These are phyloP conservation scores for Penicillium expansum DNA, from an alignment of 2,329 filamentous ascomycete species.

Conservation along the genomic window DNA sequence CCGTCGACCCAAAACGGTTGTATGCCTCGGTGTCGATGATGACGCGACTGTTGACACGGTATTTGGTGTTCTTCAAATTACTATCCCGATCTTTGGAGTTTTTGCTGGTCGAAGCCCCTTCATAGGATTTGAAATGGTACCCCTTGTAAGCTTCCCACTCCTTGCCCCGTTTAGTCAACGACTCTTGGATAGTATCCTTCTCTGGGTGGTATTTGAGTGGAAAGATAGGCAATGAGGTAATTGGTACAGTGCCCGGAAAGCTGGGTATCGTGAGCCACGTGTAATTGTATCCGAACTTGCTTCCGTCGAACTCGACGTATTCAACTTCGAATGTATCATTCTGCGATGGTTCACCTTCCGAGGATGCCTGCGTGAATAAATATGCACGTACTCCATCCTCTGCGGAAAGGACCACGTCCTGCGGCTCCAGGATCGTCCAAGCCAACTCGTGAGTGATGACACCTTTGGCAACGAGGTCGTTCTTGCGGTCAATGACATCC, in stretches of 20 bases:
- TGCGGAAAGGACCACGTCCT: conserved; percentile 15
- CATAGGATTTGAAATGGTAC: conserved; percentile 51
- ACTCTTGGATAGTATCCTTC: conserved; percentile 36
- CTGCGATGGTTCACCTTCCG: background rate
- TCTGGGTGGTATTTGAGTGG: conserved; percentile 48
- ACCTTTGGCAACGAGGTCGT: conserved; percentile 53
- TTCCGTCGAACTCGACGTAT: conserved; percentile 24
- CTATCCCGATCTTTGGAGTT: conserved; percentile 27
- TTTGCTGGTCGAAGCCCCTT: conserved; percentile 41
- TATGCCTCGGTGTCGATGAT: conserved; percentile 54
- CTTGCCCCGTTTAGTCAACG: conserved; percentile 47
- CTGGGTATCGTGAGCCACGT: conserved; percentile 3
- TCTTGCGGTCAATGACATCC: conserved; percentile 49
- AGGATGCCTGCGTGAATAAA: background rate
- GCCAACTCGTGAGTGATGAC: conserved; percentile 54
- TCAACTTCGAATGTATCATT: conserved; percentile 5
- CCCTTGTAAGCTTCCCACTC: conserved; percentile 49
- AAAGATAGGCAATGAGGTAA: conserved; percentile 43
- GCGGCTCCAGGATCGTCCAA: conserved; percentile 41
- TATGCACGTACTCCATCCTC: conserved; percentile 10
- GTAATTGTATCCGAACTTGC: conserved; percentile 15
- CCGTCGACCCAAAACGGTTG: conserved; percentile 38
- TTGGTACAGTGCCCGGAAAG: conserved; percentile 40
- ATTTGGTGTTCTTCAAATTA: conserved; percentile 1
- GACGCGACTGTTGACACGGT: conserved; percentile 48